These are phyloP conservation scores for Pythium myriotylum DNA, from an alignment of 352 stramenopile species.

Conservation along the genomic window DNA sequence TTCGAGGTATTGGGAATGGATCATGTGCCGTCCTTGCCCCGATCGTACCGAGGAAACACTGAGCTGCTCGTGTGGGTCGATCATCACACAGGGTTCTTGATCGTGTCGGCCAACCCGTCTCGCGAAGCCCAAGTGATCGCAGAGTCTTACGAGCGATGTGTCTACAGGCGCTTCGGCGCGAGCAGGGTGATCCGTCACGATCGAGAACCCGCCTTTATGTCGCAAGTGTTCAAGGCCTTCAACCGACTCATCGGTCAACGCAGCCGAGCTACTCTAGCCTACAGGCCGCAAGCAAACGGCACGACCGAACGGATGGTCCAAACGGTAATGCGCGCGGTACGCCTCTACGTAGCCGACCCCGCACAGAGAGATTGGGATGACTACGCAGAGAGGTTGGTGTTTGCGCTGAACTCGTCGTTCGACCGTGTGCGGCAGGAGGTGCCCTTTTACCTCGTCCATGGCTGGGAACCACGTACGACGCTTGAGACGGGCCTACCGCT, in stretches of 20 bases:
- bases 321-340: constrained; percentile 23
- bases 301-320: constrained; percentile 22
- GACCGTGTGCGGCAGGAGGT: constrained; percentile 1
- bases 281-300: constrained; percentile 28
- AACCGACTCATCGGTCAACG: constrained; percentile 23
- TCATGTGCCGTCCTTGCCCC: constrained; percentile 31
- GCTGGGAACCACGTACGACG: constrained; percentile 18
- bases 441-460: constrained; percentile 25
- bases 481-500: background rate
- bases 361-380: constrained; percentile 28
- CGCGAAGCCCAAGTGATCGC: constrained; percentile 28
- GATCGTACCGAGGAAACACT: constrained; percentile 29
- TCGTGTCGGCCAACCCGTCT: constrained; percentile 21
- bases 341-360: constrained; percentile 22
- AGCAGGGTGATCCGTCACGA: constrained; percentile 24
- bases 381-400: constrained; percentile 20
- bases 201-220: constrained; percentile 25
- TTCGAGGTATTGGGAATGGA: constrained; percentile 38
- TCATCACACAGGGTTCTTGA: constrained; percentile 21
- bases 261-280: constrained; percentile 16
- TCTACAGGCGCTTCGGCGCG: constrained; percentile 24
- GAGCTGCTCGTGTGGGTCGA: constrained; percentile 34
- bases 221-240: constrained; percentile 19
- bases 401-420: constrained; percentile 29
- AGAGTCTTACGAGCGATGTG: constrained; percentile 25